A percentile compares a stretch with the other conserved stretches of the same genome.
Conservation (phyloP, 2,329 filamentous ascomycete species). For the Clonostachys sp. region DNA sequence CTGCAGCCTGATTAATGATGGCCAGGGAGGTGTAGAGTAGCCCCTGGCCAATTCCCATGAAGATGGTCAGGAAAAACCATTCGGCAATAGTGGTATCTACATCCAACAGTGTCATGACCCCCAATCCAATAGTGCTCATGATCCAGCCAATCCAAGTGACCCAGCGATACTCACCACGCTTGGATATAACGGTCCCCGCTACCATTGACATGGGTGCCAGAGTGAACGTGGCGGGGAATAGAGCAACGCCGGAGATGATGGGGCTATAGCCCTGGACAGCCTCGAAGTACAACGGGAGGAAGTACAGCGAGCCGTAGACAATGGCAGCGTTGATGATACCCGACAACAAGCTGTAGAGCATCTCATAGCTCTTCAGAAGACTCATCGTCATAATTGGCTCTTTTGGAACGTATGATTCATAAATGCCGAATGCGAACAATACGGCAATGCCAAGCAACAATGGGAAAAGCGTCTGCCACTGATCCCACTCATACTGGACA, state of each 20-base stretch:
- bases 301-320: slow-evolving; percentile 30
- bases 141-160: slow-evolving; percentile 27
- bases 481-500: slow-evolving; percentile 3
- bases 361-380: slow-evolving; percentile 12
- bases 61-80: slow-evolving; percentile 33
- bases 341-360: slow-evolving; percentile 11
- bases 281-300: slow-evolving; percentile 42
- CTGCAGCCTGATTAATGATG: slow-evolving; percentile 13
- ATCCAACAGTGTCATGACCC: slow-evolving; percentile 31
- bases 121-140: slow-evolving; percentile 29
- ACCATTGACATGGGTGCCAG: slow-evolving; percentile 17
- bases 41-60: slow-evolving; percentile 32
- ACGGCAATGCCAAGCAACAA: slow-evolving; percentile 30
- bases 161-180: slow-evolving; percentile 21
- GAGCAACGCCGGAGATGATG: slow-evolving; percentile 19
- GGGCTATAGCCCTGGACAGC: slow-evolving; percentile 26
- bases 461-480: slow-evolving; percentile 12
- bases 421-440: slow-evolving; percentile 18
- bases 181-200: slow-evolving; percentile 18
- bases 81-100: slow-evolving; percentile 18
- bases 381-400: slow-evolving; percentile 15
- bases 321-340: slow-evolving; percentile 12
- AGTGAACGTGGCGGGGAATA: slow-evolving; percentile 22
- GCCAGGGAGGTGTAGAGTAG: slow-evolving; percentile 38
- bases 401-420: slow-evolving; percentile 11